These are phyloP conservation scores for Fusarium transvaalense DNA, from an alignment of 2,329 filamentous ascomycete genomes.

Conservation along the genomic window DNA sequence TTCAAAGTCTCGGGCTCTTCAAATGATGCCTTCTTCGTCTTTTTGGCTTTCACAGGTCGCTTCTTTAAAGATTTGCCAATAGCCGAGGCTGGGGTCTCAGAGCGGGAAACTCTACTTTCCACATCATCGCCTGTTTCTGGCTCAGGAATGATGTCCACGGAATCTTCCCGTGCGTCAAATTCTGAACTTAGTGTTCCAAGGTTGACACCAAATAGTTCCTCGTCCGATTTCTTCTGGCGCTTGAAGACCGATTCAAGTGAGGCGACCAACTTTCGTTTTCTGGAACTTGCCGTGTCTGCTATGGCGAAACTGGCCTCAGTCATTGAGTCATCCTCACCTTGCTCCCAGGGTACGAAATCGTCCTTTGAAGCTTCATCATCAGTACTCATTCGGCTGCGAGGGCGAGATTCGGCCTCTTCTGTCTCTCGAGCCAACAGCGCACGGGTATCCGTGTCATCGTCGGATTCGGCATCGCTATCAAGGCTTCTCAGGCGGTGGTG, in stretches of 20 bases:
- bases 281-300: constrained; percentile 67
- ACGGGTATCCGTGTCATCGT: constrained; percentile 77
- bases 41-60: constrained; percentile 70
- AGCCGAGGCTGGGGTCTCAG: constrained; percentile 61
- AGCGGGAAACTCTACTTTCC: constrained; percentile 57
- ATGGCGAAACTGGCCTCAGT: constrained; percentile 79
- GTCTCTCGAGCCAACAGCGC: constrained; percentile 76
- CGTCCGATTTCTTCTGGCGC: constrained; percentile 82
- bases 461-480: constrained; percentile 83
- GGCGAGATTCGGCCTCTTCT: constrained; percentile 86
- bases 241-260: constrained; percentile 79
- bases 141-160: constrained; percentile 65
- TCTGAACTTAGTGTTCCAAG: constrained; percentile 66
- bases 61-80: constrained; percentile 68
- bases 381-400: constrained; percentile 78
- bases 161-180: constrained; percentile 60
- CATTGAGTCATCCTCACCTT: constrained; percentile 73
- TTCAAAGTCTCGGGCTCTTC: constrained; percentile 75
- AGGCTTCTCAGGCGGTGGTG: constrained; percentile 77
- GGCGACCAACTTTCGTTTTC: constrained; percentile 78
- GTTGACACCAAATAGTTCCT: constrained; percentile 79
- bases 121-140: constrained; percentile 60
- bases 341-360: constrained; percentile 61
- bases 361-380: constrained; percentile 69
- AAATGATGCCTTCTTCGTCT: constrained; percentile 81